Evolutionary conservation across 2,329 filamentous ascomycete genomes (phyloP).

Genomic region (Sclerotinia spermophila): DNA sequence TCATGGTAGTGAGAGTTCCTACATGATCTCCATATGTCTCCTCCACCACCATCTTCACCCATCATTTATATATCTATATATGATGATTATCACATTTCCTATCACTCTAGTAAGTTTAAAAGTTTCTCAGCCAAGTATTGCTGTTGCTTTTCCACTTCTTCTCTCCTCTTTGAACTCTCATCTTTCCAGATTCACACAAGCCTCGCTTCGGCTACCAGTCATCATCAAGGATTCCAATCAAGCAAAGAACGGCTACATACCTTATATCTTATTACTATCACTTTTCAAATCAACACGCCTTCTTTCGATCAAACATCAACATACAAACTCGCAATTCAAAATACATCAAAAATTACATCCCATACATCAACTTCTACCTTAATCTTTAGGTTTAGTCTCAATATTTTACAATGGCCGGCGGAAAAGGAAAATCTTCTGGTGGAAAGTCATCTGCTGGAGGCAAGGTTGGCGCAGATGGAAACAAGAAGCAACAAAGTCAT

Average conservation of each 20-base stretch:
- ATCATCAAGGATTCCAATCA: slow-evolving; percentile 13
- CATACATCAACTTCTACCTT: slow-evolving; percentile 24
- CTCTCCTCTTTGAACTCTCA: slow-evolving; percentile 9
- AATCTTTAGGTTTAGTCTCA: slow-evolving; percentile 1
- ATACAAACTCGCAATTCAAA: slow-evolving; percentile 8
- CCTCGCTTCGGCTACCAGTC: slow-evolving; percentile 19
- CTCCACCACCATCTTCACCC: background rate
- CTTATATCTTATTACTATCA: slow-evolving; percentile 12
- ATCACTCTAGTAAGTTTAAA: slow-evolving; percentile 9
- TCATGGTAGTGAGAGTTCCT: slow-evolving; percentile 11
- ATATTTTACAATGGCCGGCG: slow-evolving; percentile 36
- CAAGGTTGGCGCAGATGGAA: slow-evolving; percentile 37
- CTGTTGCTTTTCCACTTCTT: slow-evolving; percentile 15
- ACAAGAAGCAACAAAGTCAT: slow-evolving; percentile 39
- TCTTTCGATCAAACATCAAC: slow-evolving; percentile 20
- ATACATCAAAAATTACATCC: slow-evolving; percentile 8
- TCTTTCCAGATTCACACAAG: slow-evolving; percentile 16
- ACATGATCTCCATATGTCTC: background rate
- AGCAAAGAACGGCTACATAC: slow-evolving; percentile 18
- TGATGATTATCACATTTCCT: background rate
- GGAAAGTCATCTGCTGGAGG: slow-evolving; percentile 40
- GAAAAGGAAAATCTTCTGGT: slow-evolving; percentile 39
- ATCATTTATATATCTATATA: background rate
- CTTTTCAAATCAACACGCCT: slow-evolving; percentile 17
- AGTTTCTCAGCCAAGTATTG: slow-evolving; percentile 2